Conservation (phyloP, 2,329 filamentous ascomycete genomes). For the Helicocarpus griseus region DNA sequence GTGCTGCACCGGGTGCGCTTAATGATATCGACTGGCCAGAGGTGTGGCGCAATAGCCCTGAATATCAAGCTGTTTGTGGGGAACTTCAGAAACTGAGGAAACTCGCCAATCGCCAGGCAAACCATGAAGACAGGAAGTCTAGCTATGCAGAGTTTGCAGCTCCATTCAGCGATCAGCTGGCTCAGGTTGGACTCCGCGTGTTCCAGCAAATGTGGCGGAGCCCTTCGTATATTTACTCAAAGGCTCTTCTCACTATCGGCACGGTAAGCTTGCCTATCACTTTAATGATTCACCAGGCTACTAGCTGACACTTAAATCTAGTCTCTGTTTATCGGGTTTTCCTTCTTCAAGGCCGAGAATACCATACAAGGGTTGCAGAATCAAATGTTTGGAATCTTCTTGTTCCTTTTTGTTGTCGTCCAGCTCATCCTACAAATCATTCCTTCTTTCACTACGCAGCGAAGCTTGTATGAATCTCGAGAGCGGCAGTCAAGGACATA, state of each 20-base stretch:
- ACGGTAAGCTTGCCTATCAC: constrained; percentile 39
- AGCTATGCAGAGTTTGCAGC: constrained; percentile 62
- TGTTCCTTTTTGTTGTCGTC: constrained; percentile 71
- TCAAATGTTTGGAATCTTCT: constrained; percentile 82
- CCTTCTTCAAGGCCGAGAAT: constrained; percentile 66
- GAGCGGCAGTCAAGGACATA: constrained; percentile 59
- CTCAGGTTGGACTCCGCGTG: constrained; percentile 60
- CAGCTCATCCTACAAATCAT: constrained; percentile 42
- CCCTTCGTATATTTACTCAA: constrained; percentile 80
- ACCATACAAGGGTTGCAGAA: constrained; percentile 74
- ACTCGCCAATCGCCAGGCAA: constrained; percentile 11
- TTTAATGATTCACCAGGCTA: constrained; percentile 57
- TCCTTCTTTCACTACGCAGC: constrained; percentile 48
- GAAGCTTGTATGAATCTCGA: constrained; percentile 49
- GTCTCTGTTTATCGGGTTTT: constrained; percentile 71
- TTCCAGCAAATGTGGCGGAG: constrained; percentile 90
- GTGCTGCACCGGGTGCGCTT: constrained; percentile 53
- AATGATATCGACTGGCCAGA: constrained; percentile 46
- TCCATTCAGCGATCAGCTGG: constrained; percentile 57
- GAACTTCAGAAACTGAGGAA: constrained; percentile 57
- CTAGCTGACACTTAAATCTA: too few species aligned
- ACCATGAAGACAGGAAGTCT: neutral
- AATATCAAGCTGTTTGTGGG: constrained; percentile 43
- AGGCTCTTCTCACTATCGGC: constrained; percentile 1
- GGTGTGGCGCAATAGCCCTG: constrained; percentile 44